Base-by-base conservation (phyloP, 106 monocot species). In the Dendrobium nobile region DNA sequence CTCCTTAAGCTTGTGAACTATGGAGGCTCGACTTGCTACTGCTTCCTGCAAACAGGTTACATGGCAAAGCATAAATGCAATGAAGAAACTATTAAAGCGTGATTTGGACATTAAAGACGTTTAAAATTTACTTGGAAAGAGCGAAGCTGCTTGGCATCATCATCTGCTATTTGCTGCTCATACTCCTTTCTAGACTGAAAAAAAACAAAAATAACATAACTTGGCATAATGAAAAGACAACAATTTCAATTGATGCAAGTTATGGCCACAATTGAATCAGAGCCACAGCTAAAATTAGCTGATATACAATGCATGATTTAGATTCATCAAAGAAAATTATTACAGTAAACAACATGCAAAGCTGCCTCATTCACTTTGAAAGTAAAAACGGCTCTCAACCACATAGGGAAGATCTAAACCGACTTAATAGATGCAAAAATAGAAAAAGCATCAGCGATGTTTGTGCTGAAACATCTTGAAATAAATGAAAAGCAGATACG, bases 141-240 rank as follows among this genome's bases (percentile, higher is more conserved):
- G 24, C 89, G 90, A 67, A 95, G 87, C 79, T 95, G 80, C 72
- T 91, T 83, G n/a, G 93, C 93, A 77, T 95, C 95, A 85, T 95
- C 89, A 81, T 80, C 75, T 13, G 91, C 93, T 80, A 89, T 56
- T 78, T 95, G 91, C 9, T 81, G 87, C 73, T 95, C 95, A 67
- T 89, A 87, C 75, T 93, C 93, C 80, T 75, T 88, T 84, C 77
- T 91, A 47, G 95, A 89, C 95, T 95, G 86, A 75, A 81, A 9
- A 78, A 72, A 77, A 73, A 8, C 13, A 51, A 51, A 51, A 41
- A 22, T 67, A 33, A 17, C 19, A 27, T 19, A 13, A 43, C 13
- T 75, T 0, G 58, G 44, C 41, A 75, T 19, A 27, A 56, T 54
- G 44, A 76, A 45, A 37, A 7, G 0, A 70, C 17, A 4, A 4